A percentile compares a stretch with the other conserved stretches of the same genome.
phyloP scores from a whole-genome alignment of 2,329 filamentous ascomycete species.

The Blastomyces gilchristii region DNA sequence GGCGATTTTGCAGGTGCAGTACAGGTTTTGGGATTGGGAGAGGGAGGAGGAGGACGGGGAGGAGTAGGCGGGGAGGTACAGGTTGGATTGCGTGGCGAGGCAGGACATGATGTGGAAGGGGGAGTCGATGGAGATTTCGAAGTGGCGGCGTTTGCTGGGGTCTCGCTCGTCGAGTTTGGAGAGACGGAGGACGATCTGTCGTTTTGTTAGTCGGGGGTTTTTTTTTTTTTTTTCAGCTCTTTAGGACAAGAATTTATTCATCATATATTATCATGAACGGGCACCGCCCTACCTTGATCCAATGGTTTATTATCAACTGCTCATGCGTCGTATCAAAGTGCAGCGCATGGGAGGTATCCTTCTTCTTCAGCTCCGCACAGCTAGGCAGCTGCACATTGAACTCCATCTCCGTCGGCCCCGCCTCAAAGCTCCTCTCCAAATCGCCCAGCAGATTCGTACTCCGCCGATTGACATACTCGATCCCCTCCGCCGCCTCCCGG shows the following conservation, averaged over 20 bases:
- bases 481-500: conserved; percentile 45
- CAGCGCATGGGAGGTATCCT: conserved; percentile 52
- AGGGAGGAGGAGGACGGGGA: conserved; percentile 32
- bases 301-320: conserved; percentile 88
- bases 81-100: conserved; percentile 85
- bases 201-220: too few relatives aligned
- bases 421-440: conserved; percentile 62
- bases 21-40: too few relatives aligned
- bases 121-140: conserved; percentile 93
- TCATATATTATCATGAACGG: too few relatives aligned
- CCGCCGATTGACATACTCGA: conserved; percentile 44
- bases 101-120: conserved; percentile 90
- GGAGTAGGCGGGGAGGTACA: conserved; percentile 70
- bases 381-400: conserved; percentile 88
- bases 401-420: conserved; percentile 87
- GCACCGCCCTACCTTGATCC: conserved; percentile 58
- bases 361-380: conserved; percentile 69
- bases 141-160: conserved; percentile 70
- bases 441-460: conserved; percentile 68
- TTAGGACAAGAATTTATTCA: too few relatives aligned
- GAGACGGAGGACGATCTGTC: conserved; percentile 70
- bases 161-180: conserved; percentile 73
- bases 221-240: too few relatives aligned
- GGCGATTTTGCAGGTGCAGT: too few relatives aligned
- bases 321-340: conserved; percentile 90